Evolutionary conservation across 169 alveolate genomes (phyloP).

Genomic region (Cytauxzoon felis): DNA sequence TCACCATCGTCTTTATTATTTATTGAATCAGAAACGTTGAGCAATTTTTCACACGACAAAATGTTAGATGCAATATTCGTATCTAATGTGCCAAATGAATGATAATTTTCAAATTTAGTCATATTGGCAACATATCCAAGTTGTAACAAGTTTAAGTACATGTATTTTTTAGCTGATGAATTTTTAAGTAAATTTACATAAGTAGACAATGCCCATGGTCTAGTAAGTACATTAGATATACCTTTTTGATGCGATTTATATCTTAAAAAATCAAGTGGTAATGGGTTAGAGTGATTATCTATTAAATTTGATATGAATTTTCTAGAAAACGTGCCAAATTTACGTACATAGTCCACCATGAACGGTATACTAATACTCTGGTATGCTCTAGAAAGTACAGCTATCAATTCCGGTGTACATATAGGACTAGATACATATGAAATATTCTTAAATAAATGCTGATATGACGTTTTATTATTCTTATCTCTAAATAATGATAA

Average conservation of each 20-base stretch:
- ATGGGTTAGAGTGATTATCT: conserved; percentile 60
- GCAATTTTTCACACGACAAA: conserved; percentile 47
- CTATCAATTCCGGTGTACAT: conserved; percentile 70
- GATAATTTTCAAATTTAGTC: conserved; percentile 35
- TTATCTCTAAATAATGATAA: conserved; percentile 71
- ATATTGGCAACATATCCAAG: conserved; percentile 67
- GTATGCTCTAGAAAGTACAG: conserved; percentile 69
- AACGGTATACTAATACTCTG: conserved; percentile 75
- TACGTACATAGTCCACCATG: conserved; percentile 75
- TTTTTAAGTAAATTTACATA: conserved; percentile 68
- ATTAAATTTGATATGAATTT: conserved; percentile 67
- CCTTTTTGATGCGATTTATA: conserved; percentile 37
- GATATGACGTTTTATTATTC: conserved; percentile 66
- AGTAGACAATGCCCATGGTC: conserved; percentile 69
- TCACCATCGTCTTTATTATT: neutral
- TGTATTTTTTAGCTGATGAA: conserved; percentile 72
- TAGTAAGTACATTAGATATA: conserved; percentile 62
- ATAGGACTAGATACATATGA: conserved; percentile 48
- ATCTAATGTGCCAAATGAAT: conserved; percentile 54
- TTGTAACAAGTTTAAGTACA: conserved; percentile 65
- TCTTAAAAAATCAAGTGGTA: conserved; percentile 69
- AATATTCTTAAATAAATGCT: conserved; percentile 62
- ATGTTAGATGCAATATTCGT: conserved; percentile 34
- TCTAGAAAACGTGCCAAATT: conserved; percentile 73
- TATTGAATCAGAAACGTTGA: conserved; percentile 27